phyloP scores from a whole-genome alignment of 768 basidiomycete species.

The Termitomyces eurrhizus region DNA sequence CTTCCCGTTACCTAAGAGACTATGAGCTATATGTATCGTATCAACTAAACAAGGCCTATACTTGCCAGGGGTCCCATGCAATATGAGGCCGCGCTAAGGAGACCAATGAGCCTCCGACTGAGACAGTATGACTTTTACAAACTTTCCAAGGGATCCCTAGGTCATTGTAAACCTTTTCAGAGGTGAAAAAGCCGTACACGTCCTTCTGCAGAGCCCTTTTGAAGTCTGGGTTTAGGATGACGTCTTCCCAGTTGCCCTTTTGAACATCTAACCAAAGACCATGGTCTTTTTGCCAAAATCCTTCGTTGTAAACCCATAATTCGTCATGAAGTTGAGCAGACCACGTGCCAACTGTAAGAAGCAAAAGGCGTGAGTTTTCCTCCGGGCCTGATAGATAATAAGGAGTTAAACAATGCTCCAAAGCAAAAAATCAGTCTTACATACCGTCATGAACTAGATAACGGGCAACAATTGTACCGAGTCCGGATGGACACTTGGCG shows the following conservation, averaged over 20 bases:
- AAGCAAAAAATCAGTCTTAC: not conserved
- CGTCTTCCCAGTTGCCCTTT: conserved; percentile 68
- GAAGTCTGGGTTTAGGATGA: conserved; percentile 66
- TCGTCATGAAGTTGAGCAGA: conserved; percentile 56
- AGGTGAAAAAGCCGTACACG: conserved; percentile 75
- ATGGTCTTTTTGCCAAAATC: conserved; percentile 62
- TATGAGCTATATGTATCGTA: not conserved
- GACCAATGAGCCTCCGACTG: not conserved
- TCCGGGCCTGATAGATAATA: conserved; percentile 33
- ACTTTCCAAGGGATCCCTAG: conserved; percentile 85
- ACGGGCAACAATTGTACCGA: conserved; percentile 26
- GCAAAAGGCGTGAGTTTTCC: conserved; percentile 44
- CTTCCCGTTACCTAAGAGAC: conserved; percentile 67
- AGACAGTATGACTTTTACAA: not conserved
- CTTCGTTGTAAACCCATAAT: conserved; percentile 74
- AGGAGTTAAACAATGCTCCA: not conserved
- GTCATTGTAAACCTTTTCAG: conserved; percentile 67
- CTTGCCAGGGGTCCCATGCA: conserved; percentile 77
- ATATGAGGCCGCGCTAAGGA: conserved; percentile 70
- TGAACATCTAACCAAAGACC: conserved; percentile 59
- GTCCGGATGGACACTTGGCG: conserved; percentile 28
- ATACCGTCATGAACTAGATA: conserved; percentile 62
- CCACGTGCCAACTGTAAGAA: conserved; percentile 52
- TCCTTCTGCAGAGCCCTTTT: conserved; percentile 71
- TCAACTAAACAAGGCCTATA: not conserved